A percentile compares a stretch with the other conserved stretches of the same genome.
These are phyloP conservation scores for Porodaedalea pini DNA, from an alignment of 1,284 basidiomycete genomes.

Conservation along the genomic window DNA sequence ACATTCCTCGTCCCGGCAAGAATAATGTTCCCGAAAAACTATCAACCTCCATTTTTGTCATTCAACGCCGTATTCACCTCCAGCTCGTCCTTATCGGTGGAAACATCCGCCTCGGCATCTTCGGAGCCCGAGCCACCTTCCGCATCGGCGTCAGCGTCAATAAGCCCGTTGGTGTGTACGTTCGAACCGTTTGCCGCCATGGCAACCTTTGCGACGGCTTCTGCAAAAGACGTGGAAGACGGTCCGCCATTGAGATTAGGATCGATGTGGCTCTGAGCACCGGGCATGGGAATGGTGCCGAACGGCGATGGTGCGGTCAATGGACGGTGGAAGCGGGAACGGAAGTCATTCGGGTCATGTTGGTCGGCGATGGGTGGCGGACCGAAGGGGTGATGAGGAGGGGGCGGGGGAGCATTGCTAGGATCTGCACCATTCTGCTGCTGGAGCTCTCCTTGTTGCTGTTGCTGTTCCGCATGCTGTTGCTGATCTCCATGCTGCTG, in stretches of 20 bases:
- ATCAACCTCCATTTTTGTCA: background rate
- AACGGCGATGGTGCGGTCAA: conserved; percentile 66
- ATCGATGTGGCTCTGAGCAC: conserved; percentile 11
- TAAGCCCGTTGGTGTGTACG: background rate
- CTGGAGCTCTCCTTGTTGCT: conserved; percentile 6
- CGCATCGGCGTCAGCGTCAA: conserved; percentile 1
- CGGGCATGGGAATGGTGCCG: conserved; percentile 29
- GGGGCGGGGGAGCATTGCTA: background rate
- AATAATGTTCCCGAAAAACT: too few relatives aligned
- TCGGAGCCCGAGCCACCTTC: conserved; percentile 8
- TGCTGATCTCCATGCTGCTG: background rate
- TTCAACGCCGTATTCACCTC: background rate
- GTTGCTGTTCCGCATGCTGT: conserved; percentile 3
- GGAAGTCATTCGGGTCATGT: conserved; percentile 55
- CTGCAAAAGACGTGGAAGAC: background rate
- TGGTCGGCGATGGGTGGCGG: conserved; percentile 22
- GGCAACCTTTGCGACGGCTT: conserved; percentile 1
- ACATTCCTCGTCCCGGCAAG: too few relatives aligned
- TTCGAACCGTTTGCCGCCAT: background rate
- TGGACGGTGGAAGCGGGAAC: conserved; percentile 64
- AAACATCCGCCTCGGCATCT: background rate
- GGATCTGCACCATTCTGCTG: conserved; percentile 11
- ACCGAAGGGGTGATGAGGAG: conserved; percentile 4
- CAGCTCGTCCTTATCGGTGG: conserved; percentile 8
- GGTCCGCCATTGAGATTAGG: conserved; percentile 5